Evolutionary conservation across 2,329 filamentous ascomycete genomes (phyloP).

Genomic region (Alternaria viburni): DNA sequence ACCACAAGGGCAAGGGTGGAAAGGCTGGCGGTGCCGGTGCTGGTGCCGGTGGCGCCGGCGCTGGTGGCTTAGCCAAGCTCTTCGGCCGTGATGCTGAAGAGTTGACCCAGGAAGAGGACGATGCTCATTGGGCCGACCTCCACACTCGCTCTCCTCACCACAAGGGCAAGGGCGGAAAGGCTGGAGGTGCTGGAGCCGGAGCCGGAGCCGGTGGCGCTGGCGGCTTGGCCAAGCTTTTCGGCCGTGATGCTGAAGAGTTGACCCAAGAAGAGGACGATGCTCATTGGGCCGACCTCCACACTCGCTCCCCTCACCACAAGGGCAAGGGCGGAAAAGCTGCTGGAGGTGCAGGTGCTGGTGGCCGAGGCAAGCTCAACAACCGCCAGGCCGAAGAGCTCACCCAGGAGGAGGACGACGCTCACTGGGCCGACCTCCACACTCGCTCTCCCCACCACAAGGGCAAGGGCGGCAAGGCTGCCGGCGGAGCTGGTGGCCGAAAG

Average conservation of each 20-base stretch:
- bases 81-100: constrained; percentile 4
- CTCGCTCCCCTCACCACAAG: constrained; percentile 13
- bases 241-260: constrained; percentile 6
- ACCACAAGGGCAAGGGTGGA: constrained; percentile 23
- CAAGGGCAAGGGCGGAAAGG: constrained; percentile 14
- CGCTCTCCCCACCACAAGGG: constrained; percentile 10
- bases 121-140: neutral
- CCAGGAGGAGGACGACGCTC: neutral
- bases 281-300: constrained; percentile 18
- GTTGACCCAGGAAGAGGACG: neutral
- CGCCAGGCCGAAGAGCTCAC: neutral
- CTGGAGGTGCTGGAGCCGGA: neutral
- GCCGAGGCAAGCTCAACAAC: neutral
- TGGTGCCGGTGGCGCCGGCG: neutral
- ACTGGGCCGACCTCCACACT: neutral
- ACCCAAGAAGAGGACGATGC: constrained; percentile 10
- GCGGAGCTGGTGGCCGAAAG: neutral
- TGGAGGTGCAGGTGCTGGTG: neutral
- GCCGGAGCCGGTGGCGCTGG: neutral
- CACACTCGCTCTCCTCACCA: neutral
- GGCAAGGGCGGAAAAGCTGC: constrained; percentile 5
- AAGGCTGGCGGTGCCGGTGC: neutral
- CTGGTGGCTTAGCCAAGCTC: neutral
- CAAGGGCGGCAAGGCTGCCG: constrained; percentile 2
- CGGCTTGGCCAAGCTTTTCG: neutral